Conservation (phyloP, 768 basidiomycete species). For the Solioccasus polychromus region DNA sequence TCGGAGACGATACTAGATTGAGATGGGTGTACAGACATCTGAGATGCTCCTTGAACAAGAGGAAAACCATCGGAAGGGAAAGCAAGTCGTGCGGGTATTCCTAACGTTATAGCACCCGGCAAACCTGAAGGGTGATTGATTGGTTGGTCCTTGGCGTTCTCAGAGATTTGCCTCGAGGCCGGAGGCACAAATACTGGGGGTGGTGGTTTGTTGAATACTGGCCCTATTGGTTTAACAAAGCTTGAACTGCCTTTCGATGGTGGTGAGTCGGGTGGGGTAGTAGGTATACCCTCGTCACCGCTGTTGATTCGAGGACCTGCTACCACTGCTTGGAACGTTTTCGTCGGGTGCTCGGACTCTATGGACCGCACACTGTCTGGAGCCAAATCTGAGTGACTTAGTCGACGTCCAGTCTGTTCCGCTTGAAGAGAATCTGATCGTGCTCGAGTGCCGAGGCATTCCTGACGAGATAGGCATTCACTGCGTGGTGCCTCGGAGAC, state of each 20-base stretch:
- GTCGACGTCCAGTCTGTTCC: constrained; percentile 31
- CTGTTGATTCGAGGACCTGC: not conserved
- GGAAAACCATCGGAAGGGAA: constrained; percentile 22
- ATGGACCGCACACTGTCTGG: constrained; percentile 31
- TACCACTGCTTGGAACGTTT: constrained; percentile 15
- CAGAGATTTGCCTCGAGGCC: constrained; percentile 13
- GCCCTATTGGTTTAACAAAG: constrained; percentile 37
- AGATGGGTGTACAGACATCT: constrained; percentile 50
- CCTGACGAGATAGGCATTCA: constrained; percentile 8
- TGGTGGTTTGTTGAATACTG: constrained; percentile 60
- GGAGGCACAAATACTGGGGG: constrained; percentile 28
- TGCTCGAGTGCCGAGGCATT: not conserved
- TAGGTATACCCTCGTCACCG: constrained; percentile 42
- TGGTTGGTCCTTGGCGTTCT: constrained; percentile 28
- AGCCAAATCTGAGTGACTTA: constrained; percentile 64
- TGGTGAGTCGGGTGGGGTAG: constrained; percentile 59
- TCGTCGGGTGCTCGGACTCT: constrained; percentile 18
- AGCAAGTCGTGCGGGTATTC: constrained; percentile 36
- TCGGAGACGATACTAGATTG: constrained; percentile 53
- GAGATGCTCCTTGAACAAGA: constrained; percentile 29
- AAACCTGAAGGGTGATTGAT: constrained; percentile 37
- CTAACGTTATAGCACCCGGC: constrained; percentile 45
- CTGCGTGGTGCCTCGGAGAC: constrained; percentile 27
- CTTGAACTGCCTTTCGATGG: constrained; percentile 27
- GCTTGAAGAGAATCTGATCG: constrained; percentile 1